Percentiles rank a stretch among this genome's conserved stretches.
Conservation (phyloP, 2,329 filamentous ascomycete species). For the Sporothrix brunneoviolacea region DNA sequence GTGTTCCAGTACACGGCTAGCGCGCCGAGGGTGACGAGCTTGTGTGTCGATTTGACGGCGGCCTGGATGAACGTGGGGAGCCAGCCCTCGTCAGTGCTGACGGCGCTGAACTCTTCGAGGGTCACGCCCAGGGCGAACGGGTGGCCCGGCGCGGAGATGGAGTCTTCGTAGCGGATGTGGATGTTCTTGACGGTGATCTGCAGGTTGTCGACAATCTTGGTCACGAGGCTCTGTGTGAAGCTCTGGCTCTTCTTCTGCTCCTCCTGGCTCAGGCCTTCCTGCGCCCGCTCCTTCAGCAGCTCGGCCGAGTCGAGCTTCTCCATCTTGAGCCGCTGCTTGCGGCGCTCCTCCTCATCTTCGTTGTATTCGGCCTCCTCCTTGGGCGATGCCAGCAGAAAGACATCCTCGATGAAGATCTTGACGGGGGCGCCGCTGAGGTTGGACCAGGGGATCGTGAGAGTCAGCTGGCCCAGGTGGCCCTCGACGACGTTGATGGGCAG, state of each 20-base stretch:
- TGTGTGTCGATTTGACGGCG: constrained; percentile 76
- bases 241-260: constrained; percentile 97
- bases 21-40: constrained; percentile 83
- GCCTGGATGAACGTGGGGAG: constrained; percentile 93
- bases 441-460: constrained; percentile 92
- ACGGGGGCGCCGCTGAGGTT: constrained; percentile 92
- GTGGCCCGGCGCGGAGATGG: constrained; percentile 88
- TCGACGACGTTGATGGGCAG: constrained; percentile 95
- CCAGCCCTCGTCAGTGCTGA: constrained; percentile 94
- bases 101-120: constrained; percentile 90
- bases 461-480: constrained; percentile 87
- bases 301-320: constrained; percentile 97
- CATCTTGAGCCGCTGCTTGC: constrained; percentile 91
- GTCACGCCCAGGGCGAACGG: constrained; percentile 91
- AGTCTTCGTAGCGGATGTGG: constrained; percentile 96
- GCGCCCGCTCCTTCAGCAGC: constrained; percentile 81
- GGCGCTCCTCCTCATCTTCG: constrained; percentile 80
- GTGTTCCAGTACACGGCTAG: constrained; percentile 98
- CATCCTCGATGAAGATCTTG: constrained; percentile 92
- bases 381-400: constrained; percentile 88
- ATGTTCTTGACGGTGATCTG: constrained; percentile 98
- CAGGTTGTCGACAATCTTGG: constrained; percentile 96
- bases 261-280: constrained; percentile 88
- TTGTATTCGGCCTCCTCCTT: constrained; percentile 94
- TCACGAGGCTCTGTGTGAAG: constrained; percentile 90